Evolutionary conservation across 1,284 basidiomycete genomes (phyloP).

Genomic region (Ganoderma lucidum): DNA sequence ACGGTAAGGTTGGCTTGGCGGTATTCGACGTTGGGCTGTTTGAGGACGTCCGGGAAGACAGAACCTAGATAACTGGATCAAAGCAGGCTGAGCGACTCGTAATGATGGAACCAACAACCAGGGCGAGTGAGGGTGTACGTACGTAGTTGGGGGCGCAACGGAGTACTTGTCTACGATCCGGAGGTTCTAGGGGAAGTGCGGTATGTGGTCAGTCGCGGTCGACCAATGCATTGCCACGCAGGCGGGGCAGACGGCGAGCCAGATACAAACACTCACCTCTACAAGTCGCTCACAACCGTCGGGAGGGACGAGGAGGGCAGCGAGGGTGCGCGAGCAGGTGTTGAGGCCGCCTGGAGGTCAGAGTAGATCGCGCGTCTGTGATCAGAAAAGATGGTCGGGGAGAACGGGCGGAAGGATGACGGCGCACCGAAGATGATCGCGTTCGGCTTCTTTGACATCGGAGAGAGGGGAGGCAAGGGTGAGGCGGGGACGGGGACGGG

Average conservation of each 20-base stretch:
- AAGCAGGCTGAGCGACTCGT: conserved; percentile 19
- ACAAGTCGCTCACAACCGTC: conserved; percentile 71
- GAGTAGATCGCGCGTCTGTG: conserved; percentile 26
- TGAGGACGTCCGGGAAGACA: conserved; percentile 75
- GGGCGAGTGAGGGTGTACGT: conserved; percentile 40
- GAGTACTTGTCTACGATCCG: conserved; percentile 90
- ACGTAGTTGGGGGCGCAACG: conserved; percentile 88
- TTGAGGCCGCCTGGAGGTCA: conserved; percentile 71
- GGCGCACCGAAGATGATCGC: conserved; percentile 82
- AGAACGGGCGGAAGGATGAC: conserved; percentile 6
- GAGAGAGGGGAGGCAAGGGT: conserved; percentile 19
- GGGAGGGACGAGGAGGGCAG: conserved; percentile 66
- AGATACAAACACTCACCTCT: conserved; percentile 57
- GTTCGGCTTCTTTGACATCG: conserved; percentile 64
- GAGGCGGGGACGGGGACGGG: conserved; percentile 17
- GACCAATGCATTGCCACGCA: neutral
- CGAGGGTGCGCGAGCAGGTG: conserved; percentile 75
- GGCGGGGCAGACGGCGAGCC: conserved; percentile 2
- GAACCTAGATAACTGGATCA: conserved; percentile 78
- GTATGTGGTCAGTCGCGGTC: conserved; percentile 8
- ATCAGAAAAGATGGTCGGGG: conserved; percentile 21
- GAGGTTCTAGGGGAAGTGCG: conserved; percentile 57
- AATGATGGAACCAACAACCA: neutral
- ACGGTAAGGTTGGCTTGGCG: conserved; percentile 84
- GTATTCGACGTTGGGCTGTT: conserved; percentile 79